Percentiles rank a stretch among this genome's conserved stretches.
Conservation (phyloP, 768 basidiomycete genomes). For the Suillus paluster region DNA sequence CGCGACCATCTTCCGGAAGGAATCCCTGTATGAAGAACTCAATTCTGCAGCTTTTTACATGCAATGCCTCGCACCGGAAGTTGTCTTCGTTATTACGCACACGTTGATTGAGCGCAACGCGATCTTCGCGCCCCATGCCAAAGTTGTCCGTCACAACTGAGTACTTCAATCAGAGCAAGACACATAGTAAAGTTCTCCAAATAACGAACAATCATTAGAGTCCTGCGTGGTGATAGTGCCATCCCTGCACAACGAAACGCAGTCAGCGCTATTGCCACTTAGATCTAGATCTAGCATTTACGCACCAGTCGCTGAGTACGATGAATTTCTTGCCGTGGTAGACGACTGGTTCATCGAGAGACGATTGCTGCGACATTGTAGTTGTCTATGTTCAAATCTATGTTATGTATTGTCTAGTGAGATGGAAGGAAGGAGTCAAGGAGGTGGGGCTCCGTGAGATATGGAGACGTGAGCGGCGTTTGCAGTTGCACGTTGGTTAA, state of each 20-base stretch:
- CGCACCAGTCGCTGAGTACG: conserved; percentile 89
- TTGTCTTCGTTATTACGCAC: conserved; percentile 13
- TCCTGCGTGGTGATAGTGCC: conserved; percentile 93
- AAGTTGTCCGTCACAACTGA: neutral
- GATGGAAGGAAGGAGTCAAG: conserved; percentile 3
- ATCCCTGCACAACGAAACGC: conserved; percentile 56
- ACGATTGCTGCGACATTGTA: conserved; percentile 58
- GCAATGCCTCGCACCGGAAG: conserved; percentile 17
- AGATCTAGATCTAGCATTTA: conserved; percentile 22
- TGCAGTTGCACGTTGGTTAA: conserved; percentile 5
- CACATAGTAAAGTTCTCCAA: neutral
- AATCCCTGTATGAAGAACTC: conserved; percentile 61
- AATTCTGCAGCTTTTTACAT: conserved; percentile 24
- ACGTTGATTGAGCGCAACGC: too few species aligned
- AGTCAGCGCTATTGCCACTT: neutral
- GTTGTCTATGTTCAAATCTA: neutral
- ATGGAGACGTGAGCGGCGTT: too few species aligned
- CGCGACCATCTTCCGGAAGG: conserved; percentile 83
- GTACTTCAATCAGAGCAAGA: neutral
- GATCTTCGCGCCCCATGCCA: too few species aligned
- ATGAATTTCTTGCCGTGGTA: conserved; percentile 86
- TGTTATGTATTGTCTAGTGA: neutral
- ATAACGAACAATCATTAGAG: conserved; percentile 82
- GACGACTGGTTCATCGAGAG: conserved; percentile 78
- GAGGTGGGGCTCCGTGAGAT: conserved; percentile 1